phyloP scores from a whole-genome alignment of 2,329 filamentous ascomycete species.

The Trichoderma simmonsii region DNA sequence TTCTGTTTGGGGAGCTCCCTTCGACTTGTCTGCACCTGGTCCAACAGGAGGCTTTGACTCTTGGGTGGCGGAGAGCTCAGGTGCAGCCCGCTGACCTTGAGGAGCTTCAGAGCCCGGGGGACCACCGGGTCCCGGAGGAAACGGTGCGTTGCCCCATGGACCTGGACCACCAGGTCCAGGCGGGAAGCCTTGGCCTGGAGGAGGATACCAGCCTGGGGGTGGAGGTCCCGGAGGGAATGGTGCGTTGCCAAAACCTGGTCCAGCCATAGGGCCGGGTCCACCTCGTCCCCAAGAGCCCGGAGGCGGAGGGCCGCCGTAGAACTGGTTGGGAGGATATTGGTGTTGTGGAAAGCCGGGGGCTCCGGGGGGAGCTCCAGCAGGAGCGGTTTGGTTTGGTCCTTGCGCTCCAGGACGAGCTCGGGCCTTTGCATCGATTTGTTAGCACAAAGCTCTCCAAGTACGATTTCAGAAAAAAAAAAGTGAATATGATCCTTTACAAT shows the following conservation, averaged over 20 bases:
- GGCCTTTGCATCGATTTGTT: constrained; percentile 35
- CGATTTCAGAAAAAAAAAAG: neutral
- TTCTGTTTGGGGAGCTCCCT: constrained; percentile 49
- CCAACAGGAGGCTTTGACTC: constrained; percentile 30
- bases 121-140: constrained; percentile 55
- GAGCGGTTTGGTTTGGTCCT: constrained; percentile 32
- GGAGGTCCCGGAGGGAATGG: constrained; percentile 61
- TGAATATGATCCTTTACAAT: constrained; percentile 40
- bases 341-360: constrained; percentile 42
- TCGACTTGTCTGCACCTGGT: constrained; percentile 48
- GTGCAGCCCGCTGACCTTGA: constrained; percentile 53
- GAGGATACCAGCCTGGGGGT: constrained; percentile 75
- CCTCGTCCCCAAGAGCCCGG: constrained; percentile 55
- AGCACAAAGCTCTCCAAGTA: constrained; percentile 19
- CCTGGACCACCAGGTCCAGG: constrained; percentile 58
- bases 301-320: constrained; percentile 50
- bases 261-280: constrained; percentile 55
- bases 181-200: constrained; percentile 71
- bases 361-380: constrained; percentile 36
- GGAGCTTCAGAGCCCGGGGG: constrained; percentile 61
- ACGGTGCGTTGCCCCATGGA: constrained; percentile 56
- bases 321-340: constrained; percentile 45
- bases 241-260: constrained; percentile 64
- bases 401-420: constrained; percentile 37
- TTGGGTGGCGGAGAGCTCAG: constrained; percentile 25